Evolutionary conservation across 768 basidiomycete species (phyloP), one percentile per base, ranked within the genome.

Genomic region (Trametes elegans): DNA sequence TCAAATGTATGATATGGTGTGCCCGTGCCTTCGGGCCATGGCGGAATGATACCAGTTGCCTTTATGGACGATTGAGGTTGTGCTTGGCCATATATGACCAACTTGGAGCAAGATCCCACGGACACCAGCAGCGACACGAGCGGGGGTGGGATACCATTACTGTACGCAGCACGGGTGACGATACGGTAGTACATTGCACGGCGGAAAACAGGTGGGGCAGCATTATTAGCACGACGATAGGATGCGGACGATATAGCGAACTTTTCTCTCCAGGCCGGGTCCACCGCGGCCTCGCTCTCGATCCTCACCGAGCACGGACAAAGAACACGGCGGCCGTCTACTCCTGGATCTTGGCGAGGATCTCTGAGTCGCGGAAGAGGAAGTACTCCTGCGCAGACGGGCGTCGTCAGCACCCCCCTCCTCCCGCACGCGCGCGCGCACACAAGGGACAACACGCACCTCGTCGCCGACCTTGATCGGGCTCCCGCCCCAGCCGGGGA

Each of bases 401-500:
- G 51, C 26, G 27, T 55, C 39, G 34, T 45, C 42, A 11, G 39
- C 23, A 57, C 40, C 14, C 26, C 7, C 24, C 16, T 28, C 9
- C 40, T 7, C 48, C 7, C 13, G 24, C 49, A 19, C 23, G 34
- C 38, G 16, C 38, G 27, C 19, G 16, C 32, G 21, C 4, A 18
- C 23, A 39, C 23, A 27, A 51, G n/a, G n/a, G n/a, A 29, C 41
- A 40, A 34, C 10, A 80, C 88, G 56, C 66, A 93, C 96, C 70
- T 98, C 95, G 23, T 98, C 97, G 35, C 94, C 95, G 43, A 98
- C 83, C 75, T 99, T 99, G 73, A 99, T 93, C 14, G 90, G 70
- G 67, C 86, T 94, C 10, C 97, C 97, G 48, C 97, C 97, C 91
- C 96, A 99, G 5, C 91, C 92, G 11, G 97, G 96, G 4, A 99